Conservation (phyloP, 345 rosid species). For the Heritiera fomes region DNA sequence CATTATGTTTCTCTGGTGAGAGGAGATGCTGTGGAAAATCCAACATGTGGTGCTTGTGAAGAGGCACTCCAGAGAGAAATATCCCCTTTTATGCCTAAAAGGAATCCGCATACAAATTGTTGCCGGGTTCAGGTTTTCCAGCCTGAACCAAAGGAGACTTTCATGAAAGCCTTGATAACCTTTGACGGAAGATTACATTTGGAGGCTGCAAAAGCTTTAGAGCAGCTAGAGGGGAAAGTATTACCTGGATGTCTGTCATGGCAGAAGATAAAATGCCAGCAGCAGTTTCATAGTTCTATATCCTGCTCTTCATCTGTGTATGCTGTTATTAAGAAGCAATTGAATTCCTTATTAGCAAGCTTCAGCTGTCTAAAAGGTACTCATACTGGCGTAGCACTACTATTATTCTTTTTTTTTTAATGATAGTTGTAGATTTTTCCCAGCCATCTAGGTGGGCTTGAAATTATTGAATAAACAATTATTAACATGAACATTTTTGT, state of each 20-base stretch:
- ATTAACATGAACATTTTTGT: too few species aligned
- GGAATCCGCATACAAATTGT: slow-evolving; percentile 44
- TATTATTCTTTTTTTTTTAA: not conserved
- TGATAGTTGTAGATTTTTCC: too few species aligned
- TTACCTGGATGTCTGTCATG: slow-evolving; percentile 64
- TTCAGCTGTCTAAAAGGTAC: slow-evolving; percentile 50
- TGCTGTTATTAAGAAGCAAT: slow-evolving; percentile 55
- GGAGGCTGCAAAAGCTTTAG: slow-evolving; percentile 93
- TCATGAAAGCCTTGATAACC: slow-evolving; percentile 52
- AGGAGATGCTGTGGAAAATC: slow-evolving; percentile 46
- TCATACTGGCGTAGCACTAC: not conserved
- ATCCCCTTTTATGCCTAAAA: slow-evolving; percentile 57
- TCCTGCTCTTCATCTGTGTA: slow-evolving; percentile 65
- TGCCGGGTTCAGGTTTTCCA: slow-evolving; percentile 58
- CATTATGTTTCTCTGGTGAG: slow-evolving; percentile 53
- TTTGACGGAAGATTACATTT: slow-evolving; percentile 81
- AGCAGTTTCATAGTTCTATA: slow-evolving; percentile 67
- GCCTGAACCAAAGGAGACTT: slow-evolving; percentile 50
- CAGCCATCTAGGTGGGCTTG: too few species aligned
- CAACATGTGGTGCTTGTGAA: slow-evolving; percentile 49
- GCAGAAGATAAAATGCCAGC: slow-evolving; percentile 83
- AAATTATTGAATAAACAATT: too few species aligned
- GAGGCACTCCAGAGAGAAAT: slow-evolving; percentile 58
- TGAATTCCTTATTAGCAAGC: slow-evolving; percentile 41
- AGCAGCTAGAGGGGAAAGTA: slow-evolving; percentile 69